A percentile compares a stretch with the other conserved stretches of the same genome.
Conservation (phyloP, 2,329 filamentous ascomycete species). For the Fusarium metavorans region DNA sequence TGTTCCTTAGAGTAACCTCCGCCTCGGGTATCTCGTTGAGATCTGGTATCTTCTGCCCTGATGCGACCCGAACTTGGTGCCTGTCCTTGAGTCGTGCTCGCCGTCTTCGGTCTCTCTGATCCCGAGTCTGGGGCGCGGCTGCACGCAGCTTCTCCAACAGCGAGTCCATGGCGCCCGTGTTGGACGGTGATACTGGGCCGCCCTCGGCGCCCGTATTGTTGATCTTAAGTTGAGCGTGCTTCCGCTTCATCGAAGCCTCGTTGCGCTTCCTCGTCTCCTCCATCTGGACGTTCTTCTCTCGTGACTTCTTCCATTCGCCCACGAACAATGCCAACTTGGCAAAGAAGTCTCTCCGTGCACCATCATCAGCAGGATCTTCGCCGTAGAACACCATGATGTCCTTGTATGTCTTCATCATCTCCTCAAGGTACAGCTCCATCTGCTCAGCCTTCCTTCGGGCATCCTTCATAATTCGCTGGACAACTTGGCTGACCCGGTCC, state of each 20-base stretch:
- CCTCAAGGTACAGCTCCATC: constrained; percentile 91
- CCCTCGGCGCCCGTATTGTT: constrained; percentile 63
- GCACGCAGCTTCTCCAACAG: constrained; percentile 94
- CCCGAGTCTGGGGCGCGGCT: constrained; percentile 88
- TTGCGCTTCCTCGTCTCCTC: constrained; percentile 89
- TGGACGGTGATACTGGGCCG: constrained; percentile 73
- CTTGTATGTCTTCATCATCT: constrained; percentile 91
- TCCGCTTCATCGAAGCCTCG: constrained; percentile 92
- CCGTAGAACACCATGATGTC: constrained; percentile 98
- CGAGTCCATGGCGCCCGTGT: constrained; percentile 94
- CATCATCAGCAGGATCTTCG: constrained; percentile 92
- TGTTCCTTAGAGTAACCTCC: constrained; percentile 55
- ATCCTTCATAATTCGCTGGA: constrained; percentile 96
- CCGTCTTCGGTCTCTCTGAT: constrained; percentile 88
- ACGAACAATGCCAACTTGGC: constrained; percentile 92
- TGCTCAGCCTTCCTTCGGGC: constrained; percentile 95
- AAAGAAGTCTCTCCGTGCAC: constrained; percentile 95
- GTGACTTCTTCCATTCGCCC: constrained; percentile 94
- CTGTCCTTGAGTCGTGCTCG: constrained; percentile 90
- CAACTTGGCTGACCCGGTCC: constrained; percentile 91
- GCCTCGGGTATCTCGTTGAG: constrained; percentile 70
- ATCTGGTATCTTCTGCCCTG: constrained; percentile 87
- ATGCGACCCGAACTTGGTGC: constrained; percentile 90
- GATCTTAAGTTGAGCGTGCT: constrained; percentile 77
- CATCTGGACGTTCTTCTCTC: constrained; percentile 86